Conservation (phyloP, 176 grass and related monocot genomes). For the Poa pratensis region DNA sequence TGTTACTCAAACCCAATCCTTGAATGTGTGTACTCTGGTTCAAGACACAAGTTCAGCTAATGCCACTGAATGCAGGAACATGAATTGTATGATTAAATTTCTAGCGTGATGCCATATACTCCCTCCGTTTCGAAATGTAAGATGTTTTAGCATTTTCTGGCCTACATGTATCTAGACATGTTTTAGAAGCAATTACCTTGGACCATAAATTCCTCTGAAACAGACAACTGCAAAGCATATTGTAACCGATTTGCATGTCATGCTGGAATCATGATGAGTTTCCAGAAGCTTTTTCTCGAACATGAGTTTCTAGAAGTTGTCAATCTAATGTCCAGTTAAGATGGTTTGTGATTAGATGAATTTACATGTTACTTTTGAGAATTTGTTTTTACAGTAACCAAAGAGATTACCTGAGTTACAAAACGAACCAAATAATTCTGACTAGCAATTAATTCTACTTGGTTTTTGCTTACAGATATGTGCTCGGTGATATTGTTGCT, state of each 20-base stretch:
- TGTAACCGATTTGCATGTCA: slow-evolving; percentile 15
- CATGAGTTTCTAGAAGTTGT: not conserved
- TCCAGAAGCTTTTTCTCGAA: not conserved
- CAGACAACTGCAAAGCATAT: not conserved
- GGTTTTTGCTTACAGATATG: slow-evolving; percentile 1
- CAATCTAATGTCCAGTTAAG: slow-evolving; percentile 3
- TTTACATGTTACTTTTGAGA: not conserved
- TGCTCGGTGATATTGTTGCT: not conserved
- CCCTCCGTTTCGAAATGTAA: too few relatives aligned
- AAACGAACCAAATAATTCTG: not conserved
- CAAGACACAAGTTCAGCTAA: not conserved
- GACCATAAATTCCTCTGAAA: not conserved
- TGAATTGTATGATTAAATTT: not conserved
- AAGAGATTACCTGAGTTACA: slow-evolving; percentile 15
- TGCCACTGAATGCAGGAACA: not conserved
- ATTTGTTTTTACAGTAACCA: not conserved
- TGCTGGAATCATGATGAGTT: slow-evolving; percentile 9
- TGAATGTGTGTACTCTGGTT: not conserved
- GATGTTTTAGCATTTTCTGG: too few relatives aligned
- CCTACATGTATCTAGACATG: too few relatives aligned
- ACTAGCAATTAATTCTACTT: not conserved
- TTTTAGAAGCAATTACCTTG: not conserved
- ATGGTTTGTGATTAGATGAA: not conserved
- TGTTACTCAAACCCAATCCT: not conserved
- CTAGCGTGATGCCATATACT: not conserved